Evolutionary conservation across 2,329 filamentous ascomycete genomes (phyloP).

Genomic region (Colletotrichum ledebouriae): DNA sequence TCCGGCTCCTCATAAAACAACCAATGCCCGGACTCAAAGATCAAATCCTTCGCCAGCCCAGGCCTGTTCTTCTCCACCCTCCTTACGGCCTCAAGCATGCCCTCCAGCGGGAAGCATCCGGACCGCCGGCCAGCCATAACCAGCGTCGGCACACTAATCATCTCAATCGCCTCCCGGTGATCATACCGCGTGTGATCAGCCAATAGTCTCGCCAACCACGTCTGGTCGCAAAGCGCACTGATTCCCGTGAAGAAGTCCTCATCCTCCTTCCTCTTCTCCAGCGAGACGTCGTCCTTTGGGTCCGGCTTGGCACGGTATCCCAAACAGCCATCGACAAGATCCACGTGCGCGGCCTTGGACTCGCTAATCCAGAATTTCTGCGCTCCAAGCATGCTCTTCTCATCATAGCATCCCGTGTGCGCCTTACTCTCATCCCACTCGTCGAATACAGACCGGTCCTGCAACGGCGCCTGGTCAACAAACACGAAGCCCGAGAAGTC

Average conservation of each 20-base stretch:
- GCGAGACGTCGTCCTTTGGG: conserved; percentile 45
- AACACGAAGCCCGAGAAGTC: conserved; percentile 53
- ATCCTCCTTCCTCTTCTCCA: conserved; percentile 46
- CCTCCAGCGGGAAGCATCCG: conserved; percentile 55
- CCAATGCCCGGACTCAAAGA: conserved; percentile 57
- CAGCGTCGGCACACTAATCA: conserved; percentile 50
- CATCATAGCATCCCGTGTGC: conserved; percentile 55
- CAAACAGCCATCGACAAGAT: conserved; percentile 52
- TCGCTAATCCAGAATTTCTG: conserved; percentile 47
- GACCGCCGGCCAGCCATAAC: conserved; percentile 54
- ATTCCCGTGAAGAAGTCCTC: conserved; percentile 54
- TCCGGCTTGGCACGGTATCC: conserved; percentile 52
- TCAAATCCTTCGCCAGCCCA: conserved; percentile 46
- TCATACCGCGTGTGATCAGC: conserved; percentile 58
- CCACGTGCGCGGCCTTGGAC: conserved; percentile 46
- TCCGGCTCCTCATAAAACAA: conserved; percentile 57
- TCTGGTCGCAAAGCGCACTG: conserved; percentile 52
- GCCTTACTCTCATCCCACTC: conserved; percentile 50
- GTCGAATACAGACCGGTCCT: conserved; percentile 52
- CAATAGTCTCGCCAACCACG: conserved; percentile 54
- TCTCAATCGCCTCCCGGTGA: conserved; percentile 56
- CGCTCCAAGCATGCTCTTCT: conserved; percentile 51
- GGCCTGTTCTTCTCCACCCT: conserved; percentile 46
- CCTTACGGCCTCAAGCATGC: conserved; percentile 53
- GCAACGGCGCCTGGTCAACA: conserved; percentile 57